A percentile compares a stretch with the other conserved stretches of the same genome.
phyloP scores from a whole-genome alignment of 2,329 filamentous ascomycete genomes.

The Ophiocordyceps camponoti-saundersi region DNA sequence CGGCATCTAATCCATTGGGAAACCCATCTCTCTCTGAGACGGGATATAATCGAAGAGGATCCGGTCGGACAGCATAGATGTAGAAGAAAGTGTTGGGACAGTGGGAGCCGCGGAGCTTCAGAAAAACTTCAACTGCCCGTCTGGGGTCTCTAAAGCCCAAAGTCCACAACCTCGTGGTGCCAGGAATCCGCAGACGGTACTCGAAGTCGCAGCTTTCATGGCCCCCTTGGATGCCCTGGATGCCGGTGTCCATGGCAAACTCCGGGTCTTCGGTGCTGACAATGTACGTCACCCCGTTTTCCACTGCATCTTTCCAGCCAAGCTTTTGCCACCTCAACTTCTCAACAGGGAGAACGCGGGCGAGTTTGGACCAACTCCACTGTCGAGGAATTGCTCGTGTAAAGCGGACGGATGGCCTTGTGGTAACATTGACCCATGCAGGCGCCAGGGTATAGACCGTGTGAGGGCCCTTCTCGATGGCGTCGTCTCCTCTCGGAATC shows the following conservation, averaged over 20 bases:
- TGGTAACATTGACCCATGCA: not conserved
- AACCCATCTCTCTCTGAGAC: not conserved
- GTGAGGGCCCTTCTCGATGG: not conserved
- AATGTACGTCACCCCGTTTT: not conserved
- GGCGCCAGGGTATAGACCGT: not conserved
- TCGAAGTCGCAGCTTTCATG: not conserved
- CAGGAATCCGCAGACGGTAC: not conserved
- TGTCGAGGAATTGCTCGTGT: not conserved
- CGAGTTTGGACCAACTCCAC: too few relatives aligned
- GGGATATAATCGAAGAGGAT: not conserved
- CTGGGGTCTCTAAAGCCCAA: not conserved
- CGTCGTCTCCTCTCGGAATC: not conserved
- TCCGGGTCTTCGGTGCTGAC: not conserved
- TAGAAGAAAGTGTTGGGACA: not conserved
- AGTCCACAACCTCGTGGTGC: not conserved
- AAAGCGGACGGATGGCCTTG: not conserved
- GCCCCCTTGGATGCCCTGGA: not conserved
- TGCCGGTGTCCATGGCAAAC: not conserved
- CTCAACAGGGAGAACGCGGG: not conserved
- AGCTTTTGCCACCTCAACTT: not conserved
- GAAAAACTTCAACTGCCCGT: not conserved
- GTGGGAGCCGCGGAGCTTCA: not conserved
- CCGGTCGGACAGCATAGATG: not conserved
- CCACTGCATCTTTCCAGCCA: not conserved
- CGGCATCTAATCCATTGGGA: not conserved